These are phyloP conservation scores for Heracleum sosnowskyi DNA, from an alignment of 129 eudicot genomes.

Conservation along the genomic window DNA sequence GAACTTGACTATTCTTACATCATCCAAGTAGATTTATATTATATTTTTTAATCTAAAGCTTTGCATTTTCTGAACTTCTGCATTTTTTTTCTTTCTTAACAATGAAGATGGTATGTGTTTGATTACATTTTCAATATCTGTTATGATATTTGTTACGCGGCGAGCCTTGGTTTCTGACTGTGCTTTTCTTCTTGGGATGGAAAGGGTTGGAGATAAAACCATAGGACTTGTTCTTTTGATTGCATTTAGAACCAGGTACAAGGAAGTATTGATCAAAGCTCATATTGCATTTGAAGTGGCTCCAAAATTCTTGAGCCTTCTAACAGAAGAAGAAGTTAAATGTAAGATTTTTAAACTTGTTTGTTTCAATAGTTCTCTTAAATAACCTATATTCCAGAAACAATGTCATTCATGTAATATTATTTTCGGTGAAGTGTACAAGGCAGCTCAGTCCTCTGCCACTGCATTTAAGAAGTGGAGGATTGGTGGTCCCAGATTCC, in stretches of 20 bases:
- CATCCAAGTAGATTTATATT: neutral
- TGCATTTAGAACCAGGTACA: slow-evolving; percentile 72
- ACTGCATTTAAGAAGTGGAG: slow-evolving; percentile 77
- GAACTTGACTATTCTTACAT: neutral
- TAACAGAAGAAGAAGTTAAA: slow-evolving; percentile 81
- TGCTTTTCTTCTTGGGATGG: neutral
- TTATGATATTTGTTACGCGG: neutral
- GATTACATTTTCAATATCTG: neutral
- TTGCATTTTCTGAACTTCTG: neutral
- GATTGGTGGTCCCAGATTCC: slow-evolving; percentile 79
- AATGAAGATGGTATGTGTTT: neutral
- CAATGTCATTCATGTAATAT: neutral
- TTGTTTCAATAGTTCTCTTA: neutral
- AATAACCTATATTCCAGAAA: neutral
- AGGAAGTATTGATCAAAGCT: slow-evolving; percentile 79
- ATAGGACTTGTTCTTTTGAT: slow-evolving; percentile 68
- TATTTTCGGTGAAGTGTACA: slow-evolving; percentile 53
- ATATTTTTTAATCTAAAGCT: neutral
- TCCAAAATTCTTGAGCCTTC: slow-evolving; percentile 54
- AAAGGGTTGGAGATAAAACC: slow-evolving; percentile 72
- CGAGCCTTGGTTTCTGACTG: neutral
- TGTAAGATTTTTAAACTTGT: slow-evolving; percentile 35
- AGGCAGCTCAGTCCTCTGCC: slow-evolving; percentile 75
- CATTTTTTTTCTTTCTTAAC: neutral
- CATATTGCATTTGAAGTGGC: slow-evolving; percentile 54